phyloP scores from a whole-genome alignment of 805 yeast genomes.

The Starmerella cellae region DNA sequence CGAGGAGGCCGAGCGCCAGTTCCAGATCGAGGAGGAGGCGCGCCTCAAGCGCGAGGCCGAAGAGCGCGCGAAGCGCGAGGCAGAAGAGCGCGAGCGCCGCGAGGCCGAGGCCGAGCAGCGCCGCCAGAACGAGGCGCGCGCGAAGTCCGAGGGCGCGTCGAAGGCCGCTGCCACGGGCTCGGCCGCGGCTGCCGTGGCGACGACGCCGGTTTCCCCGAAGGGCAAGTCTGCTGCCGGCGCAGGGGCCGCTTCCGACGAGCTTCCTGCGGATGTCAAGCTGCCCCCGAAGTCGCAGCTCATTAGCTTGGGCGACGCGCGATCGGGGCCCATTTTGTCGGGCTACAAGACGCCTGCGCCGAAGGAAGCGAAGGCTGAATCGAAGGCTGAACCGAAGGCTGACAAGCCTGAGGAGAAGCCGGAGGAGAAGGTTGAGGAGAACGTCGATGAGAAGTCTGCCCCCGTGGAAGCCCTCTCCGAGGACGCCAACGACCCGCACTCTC shows the following conservation, averaged over 20 bases:
- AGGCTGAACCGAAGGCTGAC: neutral
- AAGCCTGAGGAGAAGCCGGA: slow-evolving; percentile 31
- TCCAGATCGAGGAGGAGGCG: slow-evolving; percentile 17
- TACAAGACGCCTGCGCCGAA: slow-evolving; percentile 9
- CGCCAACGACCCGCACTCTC: neutral
- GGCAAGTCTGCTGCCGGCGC: slow-evolving; percentile 1
- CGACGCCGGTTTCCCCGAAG: slow-evolving; percentile 1
- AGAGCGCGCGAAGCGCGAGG: slow-evolving; percentile 15
- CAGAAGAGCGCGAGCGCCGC: slow-evolving; percentile 12
- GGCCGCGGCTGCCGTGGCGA: slow-evolving; percentile 7
- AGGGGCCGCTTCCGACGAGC: slow-evolving; percentile 7
- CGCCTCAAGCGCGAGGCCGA: slow-evolving; percentile 20
- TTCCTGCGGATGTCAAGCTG: slow-evolving; percentile 39
- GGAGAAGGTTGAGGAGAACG: slow-evolving; percentile 39
- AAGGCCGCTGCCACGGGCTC: slow-evolving; percentile 9
- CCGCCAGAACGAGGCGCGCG: neutral
- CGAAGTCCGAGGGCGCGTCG: slow-evolving; percentile 10
- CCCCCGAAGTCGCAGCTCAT: slow-evolving; percentile 37
- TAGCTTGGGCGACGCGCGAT: slow-evolving; percentile 12
- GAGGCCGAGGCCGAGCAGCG: slow-evolving; percentile 13
- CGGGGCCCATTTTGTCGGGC: slow-evolving; percentile 14
- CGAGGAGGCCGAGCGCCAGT: slow-evolving; percentile 19
- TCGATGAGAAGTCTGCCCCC: slow-evolving; percentile 22
- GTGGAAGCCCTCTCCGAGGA: neutral
- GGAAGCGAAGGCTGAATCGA: slow-evolving; percentile 1